phyloP scores from a whole-genome alignment of 441 rosid genomes.

The Raphanus hybrid region DNA sequence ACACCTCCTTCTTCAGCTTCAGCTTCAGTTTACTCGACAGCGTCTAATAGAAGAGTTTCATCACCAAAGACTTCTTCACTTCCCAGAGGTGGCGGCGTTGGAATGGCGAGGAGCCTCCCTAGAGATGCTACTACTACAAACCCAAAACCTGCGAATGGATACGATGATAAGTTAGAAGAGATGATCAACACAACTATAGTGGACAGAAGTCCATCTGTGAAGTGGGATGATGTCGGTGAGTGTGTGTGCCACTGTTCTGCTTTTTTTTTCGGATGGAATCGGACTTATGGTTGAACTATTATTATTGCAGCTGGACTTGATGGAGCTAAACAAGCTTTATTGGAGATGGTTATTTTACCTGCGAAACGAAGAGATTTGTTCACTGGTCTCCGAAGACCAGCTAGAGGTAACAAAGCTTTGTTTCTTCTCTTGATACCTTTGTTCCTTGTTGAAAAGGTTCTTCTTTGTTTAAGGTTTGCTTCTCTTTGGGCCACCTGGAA shows the following conservation, averaged over 20 bases:
- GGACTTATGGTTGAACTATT: constrained; percentile 27
- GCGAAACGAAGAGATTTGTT: constrained; percentile 89
- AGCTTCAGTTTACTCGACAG: constrained; percentile 59
- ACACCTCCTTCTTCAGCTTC: constrained; percentile 52
- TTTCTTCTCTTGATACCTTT: constrained; percentile 1
- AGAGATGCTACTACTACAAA: constrained; percentile 49
- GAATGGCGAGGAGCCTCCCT: constrained; percentile 42
- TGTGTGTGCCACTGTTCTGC: neutral
- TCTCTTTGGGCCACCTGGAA: constrained; percentile 98
- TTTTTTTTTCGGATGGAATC: neutral
- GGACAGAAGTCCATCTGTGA: constrained; percentile 91
- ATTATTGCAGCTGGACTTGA: constrained; percentile 79
- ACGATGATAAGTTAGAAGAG: constrained; percentile 80
- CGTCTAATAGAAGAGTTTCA: constrained; percentile 49
- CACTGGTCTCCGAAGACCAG: constrained; percentile 94
- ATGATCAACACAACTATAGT: constrained; percentile 87
- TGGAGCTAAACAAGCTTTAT: constrained; percentile 87
- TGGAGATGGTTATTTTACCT: constrained; percentile 98
- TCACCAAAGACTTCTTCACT: constrained; percentile 48
- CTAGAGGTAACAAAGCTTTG: constrained; percentile 61
- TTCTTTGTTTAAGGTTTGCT: constrained; percentile 64
- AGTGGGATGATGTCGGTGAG: constrained; percentile 99
- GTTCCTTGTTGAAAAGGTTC: neutral
- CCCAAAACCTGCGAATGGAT: constrained; percentile 55
- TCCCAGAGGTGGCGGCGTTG: constrained; percentile 45